Base-by-base conservation (phyloP, 352 stramenopile genomes). In the Pythium vanterpoolii region DNA sequence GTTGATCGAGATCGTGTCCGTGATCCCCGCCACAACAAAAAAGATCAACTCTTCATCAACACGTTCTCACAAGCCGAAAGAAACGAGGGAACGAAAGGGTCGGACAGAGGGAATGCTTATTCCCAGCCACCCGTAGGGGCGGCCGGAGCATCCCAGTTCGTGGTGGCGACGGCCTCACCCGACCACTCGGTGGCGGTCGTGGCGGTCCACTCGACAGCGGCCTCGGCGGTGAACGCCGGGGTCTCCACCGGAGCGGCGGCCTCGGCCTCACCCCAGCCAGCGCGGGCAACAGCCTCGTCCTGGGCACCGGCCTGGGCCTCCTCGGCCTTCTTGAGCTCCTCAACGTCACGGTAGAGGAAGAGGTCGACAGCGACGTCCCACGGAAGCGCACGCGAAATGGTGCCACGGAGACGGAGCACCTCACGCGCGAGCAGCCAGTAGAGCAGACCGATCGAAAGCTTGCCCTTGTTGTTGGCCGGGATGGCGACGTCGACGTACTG, bases 401-500 rank as follows among this genome's bases (percentile, higher is more conserved):
- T 97, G 80, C 97, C 97, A 62, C 97, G 92, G 54, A 99, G 85
- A 76, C 97, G 90, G 52, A 99, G 83, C 68, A 99, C 96, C 79
- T 99, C 97, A 85, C 98, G 93, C 47, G 98, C 93, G 33, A 99
- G 89, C 48, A 99, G 85, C 97, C 97, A 99, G 93, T 99, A 99
- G 69, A 99, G 83, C 62, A 99, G 87, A 83, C 97, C 98, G 73
- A 99, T 99, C 58, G 96, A 99, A 64, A 98, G 94, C 87, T 99
- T 99, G 83, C 96, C 97, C 92, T 99, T 99, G 96, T 99, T 99
- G 96, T 99, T 99, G 68, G 95, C 93, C 56, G 98, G 98, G 81
- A 99, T 99, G 68, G 97, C 98, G 69, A 99, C 86, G 77, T 99
- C 98, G 55, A 99, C 97, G 83, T 98, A 99, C 80, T 98, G 89